Conservation (phyloP, 2,329 filamentous ascomycete species). For the Fulvia fulva region DNA sequence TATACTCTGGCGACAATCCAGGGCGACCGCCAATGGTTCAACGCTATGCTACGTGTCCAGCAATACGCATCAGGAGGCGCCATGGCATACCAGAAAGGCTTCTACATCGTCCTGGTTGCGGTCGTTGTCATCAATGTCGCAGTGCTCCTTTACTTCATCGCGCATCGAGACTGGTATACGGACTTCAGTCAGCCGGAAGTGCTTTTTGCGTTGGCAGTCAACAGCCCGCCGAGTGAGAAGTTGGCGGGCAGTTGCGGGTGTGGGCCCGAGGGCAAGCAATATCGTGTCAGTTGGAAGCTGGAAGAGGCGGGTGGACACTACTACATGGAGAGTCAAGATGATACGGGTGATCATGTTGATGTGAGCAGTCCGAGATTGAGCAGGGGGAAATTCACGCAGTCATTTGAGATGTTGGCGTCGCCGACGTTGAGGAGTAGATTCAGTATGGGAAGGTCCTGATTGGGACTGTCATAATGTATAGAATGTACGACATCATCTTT, state of each 20-base stretch:
- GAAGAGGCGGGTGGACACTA: slow-evolving; percentile 47
- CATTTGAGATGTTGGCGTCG: slow-evolving; percentile 34
- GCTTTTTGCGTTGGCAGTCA: slow-evolving; percentile 43
- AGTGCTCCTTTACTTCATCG: slow-evolving; percentile 60
- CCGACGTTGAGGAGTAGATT: slow-evolving; percentile 21
- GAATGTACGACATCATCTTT: neutral
- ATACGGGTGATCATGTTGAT: slow-evolving; percentile 7
- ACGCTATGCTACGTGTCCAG: slow-evolving; percentile 59
- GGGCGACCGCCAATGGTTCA: slow-evolving; percentile 57
- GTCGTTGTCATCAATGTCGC: slow-evolving; percentile 66
- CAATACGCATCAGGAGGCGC: slow-evolving; percentile 67
- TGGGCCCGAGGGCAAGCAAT: slow-evolving; percentile 51
- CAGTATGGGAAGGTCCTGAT: slow-evolving; percentile 2
- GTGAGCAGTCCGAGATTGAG: slow-evolving; percentile 20
- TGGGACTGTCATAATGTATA: neutral
- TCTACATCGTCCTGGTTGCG: slow-evolving; percentile 62
- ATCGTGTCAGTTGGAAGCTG: slow-evolving; percentile 42
- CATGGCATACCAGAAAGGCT: slow-evolving; percentile 58
- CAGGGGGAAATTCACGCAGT: slow-evolving; percentile 23
- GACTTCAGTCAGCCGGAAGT: neutral
- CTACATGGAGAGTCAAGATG: slow-evolving; percentile 47
- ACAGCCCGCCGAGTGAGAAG: slow-evolving; percentile 52
- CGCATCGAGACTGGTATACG: slow-evolving; percentile 50
- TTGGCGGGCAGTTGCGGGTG: slow-evolving; percentile 56
- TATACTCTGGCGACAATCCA: slow-evolving; percentile 29